A percentile compares a stretch with the other conserved stretches of the same genome.
phyloP scores from a whole-genome alignment of 257 asterid genomes.

The Solanum pennellii region DNA sequence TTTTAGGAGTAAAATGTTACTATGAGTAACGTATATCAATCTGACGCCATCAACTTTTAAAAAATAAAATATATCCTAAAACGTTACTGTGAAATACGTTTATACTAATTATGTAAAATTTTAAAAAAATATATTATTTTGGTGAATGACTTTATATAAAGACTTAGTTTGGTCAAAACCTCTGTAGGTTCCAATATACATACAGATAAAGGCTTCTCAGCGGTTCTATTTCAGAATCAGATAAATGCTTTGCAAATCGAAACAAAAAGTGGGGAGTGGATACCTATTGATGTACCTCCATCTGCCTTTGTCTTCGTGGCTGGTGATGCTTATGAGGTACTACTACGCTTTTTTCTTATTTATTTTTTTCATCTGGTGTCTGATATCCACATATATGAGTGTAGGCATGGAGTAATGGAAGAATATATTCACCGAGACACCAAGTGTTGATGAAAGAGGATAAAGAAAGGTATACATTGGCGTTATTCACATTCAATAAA shows the following conservation, averaged over 20 bases:
- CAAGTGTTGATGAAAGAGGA: conserved; percentile 33
- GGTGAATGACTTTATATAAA: no score
- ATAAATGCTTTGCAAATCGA: conserved; percentile 43
- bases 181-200: conserved; percentile 35
- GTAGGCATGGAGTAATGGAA: conserved; percentile 74
- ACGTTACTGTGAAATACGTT: no score
- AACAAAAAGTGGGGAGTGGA: conserved; percentile 41
- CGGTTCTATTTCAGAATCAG: conserved; percentile 44
- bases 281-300: conserved; percentile 33
- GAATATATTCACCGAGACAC: conserved; percentile 41
- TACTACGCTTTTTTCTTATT: no score
- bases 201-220: conserved; percentile 47
- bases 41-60: no score
- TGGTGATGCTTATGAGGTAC: conserved; percentile 31
- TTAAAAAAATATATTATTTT: no score
- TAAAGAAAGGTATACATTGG: conserved; percentile 33
- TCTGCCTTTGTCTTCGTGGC: conserved; percentile 47
- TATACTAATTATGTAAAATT: no score
- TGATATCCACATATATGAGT: background rate
- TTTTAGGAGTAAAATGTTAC: no score
- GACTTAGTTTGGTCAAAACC: no score
- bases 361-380: no score
- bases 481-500: conserved; percentile 37
- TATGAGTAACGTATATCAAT: no score
- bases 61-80: no score